These are phyloP conservation scores for Lasiodiplodia sp. DNA, from an alignment of 2,329 filamentous ascomycete genomes.

Conservation along the genomic window DNA sequence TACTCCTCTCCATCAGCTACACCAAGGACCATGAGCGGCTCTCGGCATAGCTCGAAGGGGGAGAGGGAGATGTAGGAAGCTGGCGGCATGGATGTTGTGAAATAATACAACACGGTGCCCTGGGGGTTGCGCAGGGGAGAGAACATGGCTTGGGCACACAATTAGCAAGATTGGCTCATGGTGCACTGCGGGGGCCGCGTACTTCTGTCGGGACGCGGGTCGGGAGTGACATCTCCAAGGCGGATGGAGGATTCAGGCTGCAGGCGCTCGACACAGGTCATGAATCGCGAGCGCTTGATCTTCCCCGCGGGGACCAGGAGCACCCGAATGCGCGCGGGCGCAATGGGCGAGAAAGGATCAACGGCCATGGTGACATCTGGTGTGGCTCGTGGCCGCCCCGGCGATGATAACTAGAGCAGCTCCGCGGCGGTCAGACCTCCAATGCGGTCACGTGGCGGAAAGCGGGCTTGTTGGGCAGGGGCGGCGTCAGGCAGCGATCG, in stretches of 20 bases:
- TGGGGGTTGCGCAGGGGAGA: constrained; percentile 87
- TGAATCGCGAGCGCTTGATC: constrained; percentile 82
- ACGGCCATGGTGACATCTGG: constrained; percentile 75
- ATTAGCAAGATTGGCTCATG: constrained; percentile 33
- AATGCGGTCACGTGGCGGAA: constrained; percentile 33
- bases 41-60: constrained; percentile 89
- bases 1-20: constrained; percentile 80
- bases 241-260: constrained; percentile 81
- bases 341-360: constrained; percentile 88
- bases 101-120: constrained; percentile 86
- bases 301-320: constrained; percentile 86
- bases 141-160: constrained; percentile 76
- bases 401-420: not conserved
- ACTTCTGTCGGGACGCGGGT: constrained; percentile 87
- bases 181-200: constrained; percentile 49
- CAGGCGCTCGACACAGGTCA: constrained; percentile 78
- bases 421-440: constrained; percentile 24
- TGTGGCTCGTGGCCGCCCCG: not conserved
- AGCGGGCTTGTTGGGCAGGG: not conserved
- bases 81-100: constrained; percentile 81
- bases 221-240: constrained; percentile 84
- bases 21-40: constrained; percentile 82
- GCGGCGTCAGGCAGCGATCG: not conserved
- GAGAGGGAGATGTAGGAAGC: constrained; percentile 79
- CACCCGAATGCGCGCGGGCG: constrained; percentile 88